Percentiles rank a stretch among this genome's conserved stretches.
phyloP scores from a whole-genome alignment of 1,284 basidiomycete genomes.

The Veloporphyrellus conicus region DNA sequence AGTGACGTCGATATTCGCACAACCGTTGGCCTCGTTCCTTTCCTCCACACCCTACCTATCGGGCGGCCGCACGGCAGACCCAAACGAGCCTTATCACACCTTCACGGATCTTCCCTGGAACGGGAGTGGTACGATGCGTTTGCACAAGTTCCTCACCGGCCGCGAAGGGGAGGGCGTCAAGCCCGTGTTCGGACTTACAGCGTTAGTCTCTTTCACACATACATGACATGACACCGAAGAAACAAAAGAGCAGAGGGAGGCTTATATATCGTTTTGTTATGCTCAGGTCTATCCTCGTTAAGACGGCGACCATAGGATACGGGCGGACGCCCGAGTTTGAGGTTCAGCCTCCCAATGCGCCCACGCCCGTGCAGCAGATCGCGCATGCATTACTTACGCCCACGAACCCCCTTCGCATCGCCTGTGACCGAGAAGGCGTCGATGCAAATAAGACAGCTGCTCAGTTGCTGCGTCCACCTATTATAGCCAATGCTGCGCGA shows the following conservation, averaged over 20 bases:
- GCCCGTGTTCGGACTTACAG: slow-evolving; percentile 78
- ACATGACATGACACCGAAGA: not conserved
- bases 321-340: slow-evolving; percentile 61
- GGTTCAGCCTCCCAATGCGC: slow-evolving; percentile 52
- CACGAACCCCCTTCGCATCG: slow-evolving; percentile 21
- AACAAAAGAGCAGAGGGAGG: no score
- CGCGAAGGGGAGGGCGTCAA: slow-evolving; percentile 76
- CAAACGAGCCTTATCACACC: slow-evolving; percentile 53
- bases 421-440: slow-evolving; percentile 27
- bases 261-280: no score
- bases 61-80: slow-evolving; percentile 33
- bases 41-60: slow-evolving; percentile 59
- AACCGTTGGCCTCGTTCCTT: slow-evolving; percentile 74
- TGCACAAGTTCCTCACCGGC: slow-evolving; percentile 78
- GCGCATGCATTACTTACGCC: slow-evolving; percentile 50
- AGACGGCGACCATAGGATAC: slow-evolving; percentile 65
- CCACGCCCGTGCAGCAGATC: slow-evolving; percentile 53
- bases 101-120: slow-evolving; percentile 51
- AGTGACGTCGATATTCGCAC: slow-evolving; percentile 76
- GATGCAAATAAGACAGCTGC: slow-evolving; percentile 19
- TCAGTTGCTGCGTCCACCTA: slow-evolving; percentile 11
- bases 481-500: slow-evolving; percentile 7
- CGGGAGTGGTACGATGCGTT: slow-evolving; percentile 40
- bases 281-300: slow-evolving; percentile 69
- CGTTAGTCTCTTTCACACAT: slow-evolving; percentile 46